Evolutionary conservation across 2,329 filamentous ascomycete genomes (phyloP).

Genomic region (Hypoxylon sp.): DNA sequence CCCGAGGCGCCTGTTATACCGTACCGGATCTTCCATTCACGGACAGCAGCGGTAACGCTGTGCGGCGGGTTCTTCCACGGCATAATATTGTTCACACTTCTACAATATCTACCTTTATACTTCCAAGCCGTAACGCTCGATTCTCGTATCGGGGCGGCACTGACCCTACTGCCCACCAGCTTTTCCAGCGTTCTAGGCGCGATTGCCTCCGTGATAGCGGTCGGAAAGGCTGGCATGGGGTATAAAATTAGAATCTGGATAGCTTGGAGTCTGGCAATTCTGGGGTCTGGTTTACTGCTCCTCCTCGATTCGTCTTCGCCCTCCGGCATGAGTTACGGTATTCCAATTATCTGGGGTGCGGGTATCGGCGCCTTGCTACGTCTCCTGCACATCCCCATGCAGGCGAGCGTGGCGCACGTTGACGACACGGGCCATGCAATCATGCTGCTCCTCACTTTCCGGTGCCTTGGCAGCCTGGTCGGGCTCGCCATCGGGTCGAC

Average conservation of each 20-base stretch:
- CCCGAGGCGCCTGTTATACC: conserved; percentile 53
- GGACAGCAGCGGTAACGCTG: conserved; percentile 47
- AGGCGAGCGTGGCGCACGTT: conserved; percentile 53
- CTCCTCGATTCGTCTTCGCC: conserved; percentile 42
- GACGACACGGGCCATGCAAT: conserved; percentile 56
- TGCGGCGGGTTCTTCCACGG: conserved; percentile 54
- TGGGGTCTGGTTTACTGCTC: conserved; percentile 46
- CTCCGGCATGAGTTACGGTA: conserved; percentile 35
- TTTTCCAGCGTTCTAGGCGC: conserved; percentile 37
- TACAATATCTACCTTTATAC: conserved; percentile 55
- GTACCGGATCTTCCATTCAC: conserved; percentile 51
- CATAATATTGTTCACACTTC: conserved; percentile 49
- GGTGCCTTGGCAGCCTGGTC: conserved; percentile 57
- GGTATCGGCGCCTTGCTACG: conserved; percentile 47
- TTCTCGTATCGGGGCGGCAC: conserved; percentile 49
- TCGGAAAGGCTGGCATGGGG: conserved; percentile 35
- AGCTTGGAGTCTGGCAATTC: conserved; percentile 43
- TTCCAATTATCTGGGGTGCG: conserved; percentile 51
- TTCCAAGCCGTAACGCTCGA: conserved; percentile 55
- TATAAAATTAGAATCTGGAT: conserved; percentile 48
- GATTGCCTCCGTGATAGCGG: conserved; percentile 38
- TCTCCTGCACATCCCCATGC: conserved; percentile 51
- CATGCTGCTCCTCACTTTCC: conserved; percentile 55
- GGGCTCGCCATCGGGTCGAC: conserved; percentile 56
- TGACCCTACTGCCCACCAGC: conserved; percentile 50